Evolutionary conservation across 306 rosid genomes (phyloP), one percentile per base, ranked within the genome.

Genomic region (Casuarina cunninghamiana): DNA sequence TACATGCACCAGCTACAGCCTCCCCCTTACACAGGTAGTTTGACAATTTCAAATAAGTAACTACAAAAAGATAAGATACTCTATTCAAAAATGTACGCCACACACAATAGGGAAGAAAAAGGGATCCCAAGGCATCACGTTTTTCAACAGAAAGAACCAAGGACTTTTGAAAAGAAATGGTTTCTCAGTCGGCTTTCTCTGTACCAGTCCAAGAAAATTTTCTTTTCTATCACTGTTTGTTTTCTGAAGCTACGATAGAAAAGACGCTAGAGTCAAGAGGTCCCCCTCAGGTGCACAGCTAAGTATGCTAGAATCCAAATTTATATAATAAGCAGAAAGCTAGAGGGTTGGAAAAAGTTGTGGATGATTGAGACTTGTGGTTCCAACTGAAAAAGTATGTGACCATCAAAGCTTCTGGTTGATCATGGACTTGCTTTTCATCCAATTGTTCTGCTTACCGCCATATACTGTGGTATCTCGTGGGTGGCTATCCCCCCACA

Each of bases 281-380:
- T 77, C 82, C 19, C 72, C 54, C 53, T 74, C 81, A 71, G 80
- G 71, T 69, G 78, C 53, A 75, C 49, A 10, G 26, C 60, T 71
- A 42, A 77, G 32, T 77, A 70, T 61, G 60, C 55, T 57, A 76
- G 1, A 62, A 48, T 26, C 32, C 32, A 26, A 55, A 41, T 75
- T 84, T 73, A 66, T 53, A 75, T 45, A 51, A 72, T 13, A 43
- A 50, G 58, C 32, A 26, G 32, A 26, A 26, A 26, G 32, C 32
- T 0, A 63, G 74, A 80, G 50, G 51, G 53, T 67, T 38, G 50
- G 66, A 35, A 42, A 39, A 71, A 41, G 3, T 41, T 61, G 78
- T 63, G 62, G 69, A 37, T 72, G 82, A 72, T 55, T 65, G 7
- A 21, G 79, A 81, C 76, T 66, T 53, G 43, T 12, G 72, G 50